These are phyloP conservation scores for Paramyrothecium sp. DNA, from an alignment of 2,329 filamentous ascomycete genomes.

Conservation along the genomic window DNA sequence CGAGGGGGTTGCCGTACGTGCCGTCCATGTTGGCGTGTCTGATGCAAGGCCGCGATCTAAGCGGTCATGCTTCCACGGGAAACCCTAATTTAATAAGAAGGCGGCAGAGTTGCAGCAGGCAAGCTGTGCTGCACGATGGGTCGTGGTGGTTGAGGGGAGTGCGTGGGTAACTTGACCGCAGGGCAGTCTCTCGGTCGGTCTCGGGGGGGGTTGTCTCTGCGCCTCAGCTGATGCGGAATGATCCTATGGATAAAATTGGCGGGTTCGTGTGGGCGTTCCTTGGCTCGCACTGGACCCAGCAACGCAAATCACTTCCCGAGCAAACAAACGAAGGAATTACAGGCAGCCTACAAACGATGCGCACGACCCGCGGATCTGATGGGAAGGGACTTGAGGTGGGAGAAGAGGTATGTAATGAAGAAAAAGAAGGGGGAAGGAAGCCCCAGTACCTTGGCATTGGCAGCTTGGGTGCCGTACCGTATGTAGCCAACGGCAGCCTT, in stretches of 20 bases:
- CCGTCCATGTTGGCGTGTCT: slow-evolving; percentile 22
- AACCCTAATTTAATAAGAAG: not conserved
- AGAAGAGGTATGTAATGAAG: not conserved
- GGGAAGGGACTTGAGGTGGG: too few relatives aligned
- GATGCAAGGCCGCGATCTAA: not conserved
- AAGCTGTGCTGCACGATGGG: not conserved
- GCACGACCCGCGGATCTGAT: too few relatives aligned
- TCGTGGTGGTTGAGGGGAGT: not conserved
- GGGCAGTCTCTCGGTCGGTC: not conserved
- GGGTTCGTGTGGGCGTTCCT: too few relatives aligned
- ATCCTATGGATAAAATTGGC: not conserved
- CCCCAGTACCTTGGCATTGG: not conserved
- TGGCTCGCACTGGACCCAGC: too few relatives aligned
- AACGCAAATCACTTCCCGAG: too few relatives aligned
- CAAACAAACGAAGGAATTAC: too few relatives aligned
- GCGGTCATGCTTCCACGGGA: not conserved
- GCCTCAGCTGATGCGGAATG: not conserved
- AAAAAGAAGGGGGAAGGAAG: not conserved
- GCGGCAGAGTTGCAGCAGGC: not conserved
- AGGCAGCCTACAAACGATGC: too few relatives aligned
- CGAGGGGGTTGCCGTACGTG: slow-evolving; percentile 24
- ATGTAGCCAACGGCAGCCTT: not conserved
- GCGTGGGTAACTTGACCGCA: not conserved
- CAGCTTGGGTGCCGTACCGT: not conserved
- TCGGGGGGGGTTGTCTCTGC: too few relatives aligned